phyloP scores from a whole-genome alignment of 2,329 filamentous ascomycete genomes.

The Colletotrichum melonis region DNA sequence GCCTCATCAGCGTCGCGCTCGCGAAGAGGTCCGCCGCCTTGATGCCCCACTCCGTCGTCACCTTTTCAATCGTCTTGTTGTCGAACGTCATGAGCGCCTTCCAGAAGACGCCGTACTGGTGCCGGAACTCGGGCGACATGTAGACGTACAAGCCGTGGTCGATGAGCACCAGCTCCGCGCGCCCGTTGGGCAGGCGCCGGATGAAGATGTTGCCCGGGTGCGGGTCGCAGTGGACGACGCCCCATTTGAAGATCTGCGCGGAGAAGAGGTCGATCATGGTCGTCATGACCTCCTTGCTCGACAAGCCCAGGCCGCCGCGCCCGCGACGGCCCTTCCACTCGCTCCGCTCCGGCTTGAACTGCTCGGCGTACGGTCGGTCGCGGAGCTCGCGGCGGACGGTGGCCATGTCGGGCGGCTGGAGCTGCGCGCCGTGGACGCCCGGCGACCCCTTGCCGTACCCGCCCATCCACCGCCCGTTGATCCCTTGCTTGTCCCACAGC shows the following conservation, averaged over 20 bases:
- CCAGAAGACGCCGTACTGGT: slow-evolving; percentile 92
- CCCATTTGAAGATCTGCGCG: slow-evolving; percentile 99
- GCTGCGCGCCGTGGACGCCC: slow-evolving; percentile 75
- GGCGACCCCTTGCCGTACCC: slow-evolving; percentile 81
- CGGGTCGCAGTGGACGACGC: slow-evolving; percentile 94
- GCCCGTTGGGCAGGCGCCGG: slow-evolving; percentile 83
- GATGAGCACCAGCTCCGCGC: slow-evolving; percentile 91
- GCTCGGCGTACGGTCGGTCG: slow-evolving; percentile 64
- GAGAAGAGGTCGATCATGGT: slow-evolving; percentile 97
- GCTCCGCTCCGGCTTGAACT: slow-evolving; percentile 82
- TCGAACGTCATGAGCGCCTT: slow-evolving; percentile 94
- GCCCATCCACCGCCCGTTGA: slow-evolving; percentile 82
- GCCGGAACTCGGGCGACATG: slow-evolving; percentile 85
- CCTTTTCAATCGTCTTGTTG: slow-evolving; percentile 78
- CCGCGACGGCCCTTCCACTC: slow-evolving; percentile 80
- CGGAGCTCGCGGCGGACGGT: slow-evolving; percentile 57
- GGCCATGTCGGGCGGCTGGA: slow-evolving; percentile 63
- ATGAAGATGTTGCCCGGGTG: slow-evolving; percentile 99
- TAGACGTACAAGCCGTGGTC: slow-evolving; percentile 97
- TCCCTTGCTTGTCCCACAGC: slow-evolving; percentile 89
- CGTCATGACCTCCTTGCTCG: slow-evolving; percentile 88
- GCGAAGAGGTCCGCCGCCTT: slow-evolving; percentile 92
- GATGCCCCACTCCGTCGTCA: slow-evolving; percentile 87
- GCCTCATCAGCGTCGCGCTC: slow-evolving; percentile 87
- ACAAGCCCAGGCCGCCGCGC: slow-evolving; percentile 85